Percentiles rank a stretch among this genome's conserved stretches.
Evolutionary conservation across 192 early-diverging fungal species (phyloP).

Genomic region (Paraglomus brasilianum): DNA sequence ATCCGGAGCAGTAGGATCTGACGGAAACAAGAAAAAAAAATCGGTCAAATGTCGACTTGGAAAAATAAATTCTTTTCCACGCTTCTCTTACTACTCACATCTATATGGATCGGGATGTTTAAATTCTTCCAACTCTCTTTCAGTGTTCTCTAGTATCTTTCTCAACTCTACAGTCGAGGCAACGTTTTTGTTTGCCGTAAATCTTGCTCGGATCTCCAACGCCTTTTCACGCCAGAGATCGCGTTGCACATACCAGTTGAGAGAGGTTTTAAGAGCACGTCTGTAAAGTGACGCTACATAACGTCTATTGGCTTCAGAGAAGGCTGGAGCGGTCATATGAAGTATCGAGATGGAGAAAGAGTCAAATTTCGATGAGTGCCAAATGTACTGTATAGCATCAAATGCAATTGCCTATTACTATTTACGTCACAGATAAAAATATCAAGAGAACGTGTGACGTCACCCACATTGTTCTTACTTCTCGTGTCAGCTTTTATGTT

Average conservation of each 20-base stretch:
- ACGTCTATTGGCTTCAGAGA: too few relatives aligned
- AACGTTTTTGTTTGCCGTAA: slow-evolving; percentile 78
- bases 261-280: slow-evolving; percentile 73
- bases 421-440: too few relatives aligned
- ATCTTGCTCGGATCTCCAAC: slow-evolving; percentile 78
- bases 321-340: too few relatives aligned
- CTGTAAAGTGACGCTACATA: slow-evolving; percentile 74
- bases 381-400: too few relatives aligned
- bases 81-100: slow-evolving; percentile 58
- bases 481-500: too few relatives aligned
- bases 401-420: too few relatives aligned
- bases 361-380: too few relatives aligned
- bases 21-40: slow-evolving; percentile 19
- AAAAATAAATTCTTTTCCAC: slow-evolving; percentile 15
- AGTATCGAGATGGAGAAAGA: too few relatives aligned
- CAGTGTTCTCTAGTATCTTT: slow-evolving; percentile 64
- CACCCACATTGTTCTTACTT: too few relatives aligned
- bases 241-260: slow-evolving; percentile 90
- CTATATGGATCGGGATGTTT: slow-evolving; percentile 84
- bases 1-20: slow-evolving; percentile 67
- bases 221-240: slow-evolving; percentile 76
- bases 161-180: slow-evolving; percentile 72
- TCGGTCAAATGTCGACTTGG: background rate
- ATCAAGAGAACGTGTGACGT: too few relatives aligned
- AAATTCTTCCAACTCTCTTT: slow-evolving; percentile 69